Evolutionary conservation across 352 stramenopile species (phyloP).

Genomic region (Pythium pectinolyticum): DNA sequence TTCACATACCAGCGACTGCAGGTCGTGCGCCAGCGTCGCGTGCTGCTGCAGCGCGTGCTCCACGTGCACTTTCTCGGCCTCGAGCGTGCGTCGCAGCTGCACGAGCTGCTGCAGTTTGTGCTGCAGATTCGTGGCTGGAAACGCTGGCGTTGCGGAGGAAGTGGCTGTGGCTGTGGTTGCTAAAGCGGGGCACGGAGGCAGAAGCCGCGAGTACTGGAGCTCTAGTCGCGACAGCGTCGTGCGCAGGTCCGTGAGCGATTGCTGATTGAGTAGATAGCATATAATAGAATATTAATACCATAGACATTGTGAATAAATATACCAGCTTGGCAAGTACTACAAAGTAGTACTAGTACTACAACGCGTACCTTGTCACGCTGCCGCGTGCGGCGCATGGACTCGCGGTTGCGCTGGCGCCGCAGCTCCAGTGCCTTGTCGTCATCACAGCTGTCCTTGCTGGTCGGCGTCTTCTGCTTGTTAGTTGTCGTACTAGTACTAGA

Average conservation of each 20-base stretch:
- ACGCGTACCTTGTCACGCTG: constrained; percentile 27
- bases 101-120: constrained; percentile 30
- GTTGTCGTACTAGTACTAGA: too few species aligned
- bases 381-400: constrained; percentile 38
- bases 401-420: constrained; percentile 31
- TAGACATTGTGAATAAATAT: too few species aligned
- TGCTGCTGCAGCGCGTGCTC: constrained; percentile 19
- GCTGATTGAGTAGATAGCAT: too few species aligned
- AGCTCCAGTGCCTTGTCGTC: too few species aligned
- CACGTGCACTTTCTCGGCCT: constrained; percentile 30
- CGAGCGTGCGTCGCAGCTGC: constrained; percentile 30
- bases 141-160: constrained; percentile 17
- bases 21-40: constrained; percentile 11
- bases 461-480: too few species aligned
- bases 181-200: constrained; percentile 5
- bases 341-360: too few species aligned
- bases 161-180: too few species aligned
- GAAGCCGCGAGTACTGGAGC: constrained; percentile 22
- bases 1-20: constrained; percentile 27
- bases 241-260: constrained; percentile 30
- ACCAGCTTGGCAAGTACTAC: too few species aligned
- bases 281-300: too few species aligned
- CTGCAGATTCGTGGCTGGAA: constrained; percentile 18
- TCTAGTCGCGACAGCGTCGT: constrained; percentile 28
- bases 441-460: too few species aligned